Conservation (phyloP, 2,329 filamentous ascomycete species). For the Pestalotiopsis sp. region DNA sequence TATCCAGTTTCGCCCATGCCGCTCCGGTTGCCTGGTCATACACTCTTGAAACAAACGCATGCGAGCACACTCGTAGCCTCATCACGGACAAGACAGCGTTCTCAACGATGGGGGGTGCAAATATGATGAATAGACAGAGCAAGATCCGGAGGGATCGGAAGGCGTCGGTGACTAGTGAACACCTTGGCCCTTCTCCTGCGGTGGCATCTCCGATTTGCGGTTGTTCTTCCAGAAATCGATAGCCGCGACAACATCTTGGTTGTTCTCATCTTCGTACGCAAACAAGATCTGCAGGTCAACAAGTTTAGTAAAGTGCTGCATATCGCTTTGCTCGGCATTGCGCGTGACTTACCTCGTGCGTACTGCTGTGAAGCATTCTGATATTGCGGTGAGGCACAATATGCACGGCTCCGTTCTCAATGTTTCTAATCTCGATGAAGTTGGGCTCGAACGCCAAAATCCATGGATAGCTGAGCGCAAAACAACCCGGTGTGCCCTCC, state of each 20-base stretch:
- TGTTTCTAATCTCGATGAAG: constrained; percentile 95
- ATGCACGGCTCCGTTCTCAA: constrained; percentile 92
- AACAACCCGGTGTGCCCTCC: constrained; percentile 90
- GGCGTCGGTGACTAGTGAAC: constrained; percentile 9
- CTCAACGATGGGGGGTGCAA: constrained; percentile 6
- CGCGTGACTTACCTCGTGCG: constrained; percentile 75
- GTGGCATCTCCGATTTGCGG: constrained; percentile 34
- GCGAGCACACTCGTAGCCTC: not conserved
- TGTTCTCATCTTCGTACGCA: constrained; percentile 93
- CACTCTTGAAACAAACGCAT: constrained; percentile 1
- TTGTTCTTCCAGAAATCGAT: constrained; percentile 92
- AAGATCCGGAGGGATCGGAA: not conserved
- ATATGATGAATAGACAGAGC: constrained; percentile 4
- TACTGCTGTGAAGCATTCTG: constrained; percentile 95
- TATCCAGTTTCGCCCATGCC: constrained; percentile 6
- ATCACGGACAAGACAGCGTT: constrained; percentile 4
- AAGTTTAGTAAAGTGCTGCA: constrained; percentile 16
- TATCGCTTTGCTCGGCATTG: too few species aligned
- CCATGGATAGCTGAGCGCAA: constrained; percentile 94
- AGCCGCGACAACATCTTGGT: constrained; percentile 90
- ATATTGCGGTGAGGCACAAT: constrained; percentile 97
- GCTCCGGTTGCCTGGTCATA: not conserved
- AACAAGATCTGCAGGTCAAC: constrained; percentile 75
- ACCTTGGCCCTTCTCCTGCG: constrained; percentile 13
- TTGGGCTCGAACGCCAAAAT: constrained; percentile 96